Evolutionary conservation across 2,329 filamentous ascomycete genomes (phyloP).

Genomic region (Phialocephala subalpina): DNA sequence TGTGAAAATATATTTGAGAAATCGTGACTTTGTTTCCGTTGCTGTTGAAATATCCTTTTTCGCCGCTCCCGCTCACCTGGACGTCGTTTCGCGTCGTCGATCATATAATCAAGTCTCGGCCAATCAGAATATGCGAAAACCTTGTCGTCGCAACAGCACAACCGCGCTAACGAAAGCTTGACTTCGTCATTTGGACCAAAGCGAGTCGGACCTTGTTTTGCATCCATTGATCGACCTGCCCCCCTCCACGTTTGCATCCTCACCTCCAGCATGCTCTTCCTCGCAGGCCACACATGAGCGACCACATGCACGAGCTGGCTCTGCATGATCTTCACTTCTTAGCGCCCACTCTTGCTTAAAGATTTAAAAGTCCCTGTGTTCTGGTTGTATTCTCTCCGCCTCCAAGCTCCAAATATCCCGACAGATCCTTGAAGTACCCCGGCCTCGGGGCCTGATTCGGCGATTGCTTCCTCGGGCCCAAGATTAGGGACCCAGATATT

Average conservation of each 20-base stretch:
- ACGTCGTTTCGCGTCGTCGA: background rate
- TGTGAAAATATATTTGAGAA: too few species aligned
- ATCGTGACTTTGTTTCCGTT: background rate
- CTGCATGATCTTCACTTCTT: constrained; percentile 25
- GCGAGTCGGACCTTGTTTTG: background rate
- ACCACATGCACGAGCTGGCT: constrained; percentile 35
- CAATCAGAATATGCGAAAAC: background rate
- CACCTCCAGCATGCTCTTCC: background rate
- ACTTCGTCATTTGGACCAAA: constrained; percentile 8
- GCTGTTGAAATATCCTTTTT: background rate
- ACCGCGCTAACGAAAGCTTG: constrained; percentile 8
- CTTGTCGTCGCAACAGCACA: background rate
- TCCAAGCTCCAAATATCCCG: constrained; percentile 9
- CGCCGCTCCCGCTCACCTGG: background rate
- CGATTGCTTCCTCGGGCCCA: constrained; percentile 5
- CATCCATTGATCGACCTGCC: constrained; percentile 2
- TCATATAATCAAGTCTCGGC: background rate
- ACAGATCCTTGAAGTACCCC: constrained; percentile 12
- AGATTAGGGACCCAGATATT: constrained; percentile 13
- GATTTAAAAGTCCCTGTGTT: background rate
- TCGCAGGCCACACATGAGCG: constrained; percentile 1
- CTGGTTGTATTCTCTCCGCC: background rate
- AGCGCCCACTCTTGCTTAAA: constrained; percentile 2
- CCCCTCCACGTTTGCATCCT: background rate
- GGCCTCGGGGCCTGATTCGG: constrained; percentile 11